A percentile compares a stretch with the other conserved stretches of the same genome.
Conservation (phyloP, 345 rosid species). For the Nasturtium officinale region DNA sequence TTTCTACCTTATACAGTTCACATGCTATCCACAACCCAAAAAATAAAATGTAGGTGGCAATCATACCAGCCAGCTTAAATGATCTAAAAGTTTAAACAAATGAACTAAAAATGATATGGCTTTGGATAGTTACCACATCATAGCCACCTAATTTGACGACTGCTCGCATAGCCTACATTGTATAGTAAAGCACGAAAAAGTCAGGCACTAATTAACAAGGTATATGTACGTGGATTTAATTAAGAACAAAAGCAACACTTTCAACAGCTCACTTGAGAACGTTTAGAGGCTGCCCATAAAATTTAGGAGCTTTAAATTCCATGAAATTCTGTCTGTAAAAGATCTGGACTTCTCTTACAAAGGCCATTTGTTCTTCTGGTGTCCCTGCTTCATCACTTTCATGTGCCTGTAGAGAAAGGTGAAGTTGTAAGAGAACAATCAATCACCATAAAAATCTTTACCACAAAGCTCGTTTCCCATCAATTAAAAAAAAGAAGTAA, state of each 20-base stretch:
- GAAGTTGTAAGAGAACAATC: constrained; percentile 11
- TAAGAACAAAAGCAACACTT: constrained; percentile 31
- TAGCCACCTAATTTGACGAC: constrained; percentile 84
- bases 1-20: constrained; percentile 18
- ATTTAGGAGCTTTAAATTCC: constrained; percentile 80
- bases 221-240: background rate
- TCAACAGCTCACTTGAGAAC: constrained; percentile 65
- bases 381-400: constrained; percentile 65
- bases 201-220: constrained; percentile 28
- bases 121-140: constrained; percentile 65
- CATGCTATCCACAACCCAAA: constrained; percentile 15
- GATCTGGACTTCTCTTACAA: constrained; percentile 72
- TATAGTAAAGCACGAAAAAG: constrained; percentile 23
- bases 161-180: constrained; percentile 75
- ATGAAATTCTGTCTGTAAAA: constrained; percentile 57
- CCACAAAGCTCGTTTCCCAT: constrained; percentile 22
- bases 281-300: constrained; percentile 75
- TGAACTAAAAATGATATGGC: constrained; percentile 18
- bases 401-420: constrained; percentile 52
- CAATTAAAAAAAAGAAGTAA: background rate
- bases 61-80: constrained; percentile 6
- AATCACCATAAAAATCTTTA: background rate
- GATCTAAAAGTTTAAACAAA: constrained; percentile 16
- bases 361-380: constrained; percentile 61
- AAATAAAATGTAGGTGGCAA: background rate